These are phyloP conservation scores for Hypoxylon sp. DNA, from an alignment of 2,329 filamentous ascomycete species.

Conservation along the genomic window DNA sequence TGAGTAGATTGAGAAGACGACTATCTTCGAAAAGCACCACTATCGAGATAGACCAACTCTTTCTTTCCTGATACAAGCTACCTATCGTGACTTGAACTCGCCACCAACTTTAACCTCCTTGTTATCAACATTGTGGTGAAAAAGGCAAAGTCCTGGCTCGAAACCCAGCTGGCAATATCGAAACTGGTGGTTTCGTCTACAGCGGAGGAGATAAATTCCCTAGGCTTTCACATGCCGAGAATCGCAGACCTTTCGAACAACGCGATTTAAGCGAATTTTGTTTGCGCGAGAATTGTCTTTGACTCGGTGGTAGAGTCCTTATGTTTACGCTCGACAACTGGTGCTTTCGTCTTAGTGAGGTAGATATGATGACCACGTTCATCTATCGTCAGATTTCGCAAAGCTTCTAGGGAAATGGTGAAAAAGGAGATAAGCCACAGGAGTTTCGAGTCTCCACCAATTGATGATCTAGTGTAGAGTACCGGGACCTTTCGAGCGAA, in stretches of 20 bases:
- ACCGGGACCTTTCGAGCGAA: background rate
- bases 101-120: background rate
- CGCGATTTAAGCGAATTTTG: background rate
- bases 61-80: background rate
- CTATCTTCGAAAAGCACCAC: no score
- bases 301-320: background rate
- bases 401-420: background rate
- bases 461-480: background rate
- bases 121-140: background rate
- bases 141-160: background rate
- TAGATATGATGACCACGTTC: constrained; percentile 12
- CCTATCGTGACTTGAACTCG: background rate
- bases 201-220: background rate
- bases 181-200: background rate
- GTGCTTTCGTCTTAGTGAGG: no score
- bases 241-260: constrained; percentile 9
- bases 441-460: background rate
- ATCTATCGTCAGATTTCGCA: no score
- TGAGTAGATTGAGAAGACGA: no score
- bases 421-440: background rate
- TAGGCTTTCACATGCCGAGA: constrained; percentile 8
- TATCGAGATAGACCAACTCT: no score
- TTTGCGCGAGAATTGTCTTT: background rate
- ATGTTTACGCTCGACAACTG: background rate
- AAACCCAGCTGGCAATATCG: background rate